Evolutionary conservation across 1,284 basidiomycete genomes (phyloP), one percentile per base, ranked within the genome.

Genomic region (Mycena sp.): DNA sequence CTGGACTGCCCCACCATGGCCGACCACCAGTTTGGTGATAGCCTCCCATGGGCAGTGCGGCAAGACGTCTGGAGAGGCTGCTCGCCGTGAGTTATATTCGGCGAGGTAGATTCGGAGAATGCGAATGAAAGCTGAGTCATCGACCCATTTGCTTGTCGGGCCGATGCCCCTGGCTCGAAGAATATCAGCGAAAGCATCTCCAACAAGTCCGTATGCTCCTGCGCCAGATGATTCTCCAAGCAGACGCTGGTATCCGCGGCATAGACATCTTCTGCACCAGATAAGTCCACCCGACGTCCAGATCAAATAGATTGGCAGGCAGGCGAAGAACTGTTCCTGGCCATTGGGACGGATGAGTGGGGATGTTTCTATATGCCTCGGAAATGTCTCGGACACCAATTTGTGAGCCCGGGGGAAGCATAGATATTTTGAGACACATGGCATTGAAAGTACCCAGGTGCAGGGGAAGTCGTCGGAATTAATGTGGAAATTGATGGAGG

Each of bases 91-190:
- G 19, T 54, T 54, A 25, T 54, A 19, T 16, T 21, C 35, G 7
- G 12, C 19, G 7, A 54, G 35, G 17, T 40, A 23, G n/a, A 12
- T 16, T 7, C 51, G 51, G 6, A 10, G 51, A 16, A 54, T 38
- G 2, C 67, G 65, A 40, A 72, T 64, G 44, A 70, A 65, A 2
- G 68, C 51, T 23, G 70, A 69, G 45, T 74, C 67, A 50, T 75
- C 68, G 0, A 74, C 78, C 78, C 78, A 81, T 79, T 80, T 3
- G 71, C 32, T 1, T 74, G 32, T 0, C 59, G 67, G 4, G 67
- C 64, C 7, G 74, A 48, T 7, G 69, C 69, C 29, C 26, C 37
- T 1, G 26, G 23, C 0, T 45, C 0, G 10, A 6, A 72, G 58
- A 12, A 78, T 71, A 9, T 51, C 64, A 0, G 72, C 67, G 12